Conservation (phyloP, 139 green algal species). For the Dunaliella sp. region DNA sequence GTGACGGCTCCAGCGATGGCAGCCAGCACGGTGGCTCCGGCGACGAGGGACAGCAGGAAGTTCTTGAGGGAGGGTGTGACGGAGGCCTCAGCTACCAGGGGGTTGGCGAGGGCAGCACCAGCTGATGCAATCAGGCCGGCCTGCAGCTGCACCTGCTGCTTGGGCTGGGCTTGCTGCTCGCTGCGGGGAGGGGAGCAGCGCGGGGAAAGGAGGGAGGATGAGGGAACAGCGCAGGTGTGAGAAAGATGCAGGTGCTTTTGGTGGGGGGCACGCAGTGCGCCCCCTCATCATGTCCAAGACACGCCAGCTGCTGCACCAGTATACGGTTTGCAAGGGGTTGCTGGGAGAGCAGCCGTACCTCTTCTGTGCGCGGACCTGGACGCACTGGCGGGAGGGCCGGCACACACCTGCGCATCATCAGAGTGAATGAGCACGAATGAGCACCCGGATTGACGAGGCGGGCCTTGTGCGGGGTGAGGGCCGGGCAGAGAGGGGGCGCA, state of each 20-base stretch:
- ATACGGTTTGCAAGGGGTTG: neutral
- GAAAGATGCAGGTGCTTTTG: neutral
- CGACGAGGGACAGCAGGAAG: slow-evolving; percentile 86
- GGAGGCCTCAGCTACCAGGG: slow-evolving; percentile 72
- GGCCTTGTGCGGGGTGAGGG: neutral
- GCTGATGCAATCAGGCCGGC: slow-evolving; percentile 58
- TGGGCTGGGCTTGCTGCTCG: slow-evolving; percentile 23
- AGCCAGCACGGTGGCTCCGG: slow-evolving; percentile 79
- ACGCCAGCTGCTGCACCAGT: neutral
- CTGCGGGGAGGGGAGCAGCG: too few relatives aligned
- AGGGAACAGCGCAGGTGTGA: neutral
- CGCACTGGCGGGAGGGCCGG: too few relatives aligned
- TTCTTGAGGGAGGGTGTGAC: slow-evolving; percentile 92
- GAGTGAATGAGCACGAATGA: neutral
- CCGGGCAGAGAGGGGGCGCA: neutral
- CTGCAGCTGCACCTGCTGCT: slow-evolving; percentile 50
- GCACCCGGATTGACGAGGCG: neutral
- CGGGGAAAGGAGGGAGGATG: neutral
- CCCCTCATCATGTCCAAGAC: neutral
- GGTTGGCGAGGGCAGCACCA: slow-evolving; percentile 57
- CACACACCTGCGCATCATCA: neutral
- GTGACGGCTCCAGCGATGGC: slow-evolving; percentile 81
- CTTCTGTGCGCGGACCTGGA: neutral
- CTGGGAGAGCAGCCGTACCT: neutral
- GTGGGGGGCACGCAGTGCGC: too few relatives aligned